Base-by-base conservation (phyloP, 2,329 filamentous ascomycete genomes). In the Neonectria coccinea region DNA sequence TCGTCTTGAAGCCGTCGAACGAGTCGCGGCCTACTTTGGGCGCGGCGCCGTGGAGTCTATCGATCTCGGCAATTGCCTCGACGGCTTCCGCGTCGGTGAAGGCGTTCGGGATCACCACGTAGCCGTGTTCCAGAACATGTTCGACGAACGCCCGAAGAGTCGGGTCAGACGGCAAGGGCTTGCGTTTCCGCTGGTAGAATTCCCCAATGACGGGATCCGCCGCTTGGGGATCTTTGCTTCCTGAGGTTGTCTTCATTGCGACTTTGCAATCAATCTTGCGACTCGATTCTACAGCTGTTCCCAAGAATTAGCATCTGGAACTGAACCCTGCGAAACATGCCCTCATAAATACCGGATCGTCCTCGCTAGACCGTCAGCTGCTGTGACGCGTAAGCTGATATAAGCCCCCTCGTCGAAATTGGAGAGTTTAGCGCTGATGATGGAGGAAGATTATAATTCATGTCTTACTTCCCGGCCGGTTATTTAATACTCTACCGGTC, bases 1-100 rank as follows among this genome's bases (percentile, higher is more conserved):
- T 62, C 1, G 59, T 62, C 18, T 48, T 57, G 54, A 53, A 62
- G 41, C 59, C 59, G 10, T 57, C 54, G 16, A 62, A 62, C 10
- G 54, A 27, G 31, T 47, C 45, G 20, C 50, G 53, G 11, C 59
- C 60, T 6, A 20, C 41, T 16, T 62, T 62, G 29, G 60, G 60
- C 2, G 41, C 42, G 16, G 53, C 29, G 14, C 60, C 60, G 25
- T 62, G 60, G 14, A 62, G 54, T n/a, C 60, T 42, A 7, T 62
- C 48, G 6, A 58, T 62, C 31, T 62, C 60, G 7, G 48, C 54
- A 36, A 62, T 62, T 11, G 60, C 54, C 20, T 58, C 60, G 1
- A 58, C 7, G n/a, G 60, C 60, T 31, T 62, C 18, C 3, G 27
- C 31, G 3, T 62, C 55, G 4, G 60, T 48, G 41, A 62, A 62